phyloP scores from a whole-genome alignment of 108 stramenopile genomes.

The Cylindrotheca closterium region DNA sequence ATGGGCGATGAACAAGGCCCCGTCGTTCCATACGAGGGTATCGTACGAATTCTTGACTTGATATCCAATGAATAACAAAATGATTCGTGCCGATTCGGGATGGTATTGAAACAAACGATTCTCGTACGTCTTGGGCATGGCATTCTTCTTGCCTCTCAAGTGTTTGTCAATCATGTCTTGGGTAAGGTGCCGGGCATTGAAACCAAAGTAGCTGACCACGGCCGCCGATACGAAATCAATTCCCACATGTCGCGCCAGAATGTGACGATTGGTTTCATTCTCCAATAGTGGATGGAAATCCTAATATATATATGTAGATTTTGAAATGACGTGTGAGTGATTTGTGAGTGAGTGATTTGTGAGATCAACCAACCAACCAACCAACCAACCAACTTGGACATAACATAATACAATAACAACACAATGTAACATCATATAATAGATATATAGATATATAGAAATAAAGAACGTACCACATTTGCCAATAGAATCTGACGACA shows the following conservation, averaged over 20 bases:
- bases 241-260: conserved; percentile 79
- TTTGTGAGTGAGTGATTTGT: not conserved
- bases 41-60: conserved; percentile 86
- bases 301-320: conserved; percentile 19
- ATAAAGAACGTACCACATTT: conserved; percentile 25
- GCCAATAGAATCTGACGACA: conserved; percentile 7
- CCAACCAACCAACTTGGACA: not conserved
- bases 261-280: conserved; percentile 54
- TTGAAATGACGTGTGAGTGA: not conserved
- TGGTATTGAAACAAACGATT: conserved; percentile 60
- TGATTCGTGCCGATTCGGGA: conserved; percentile 52
- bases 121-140: conserved; percentile 45
- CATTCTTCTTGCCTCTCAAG: conserved; percentile 13
- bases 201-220: conserved; percentile 53
- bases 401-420: not conserved
- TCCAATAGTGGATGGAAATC: conserved; percentile 59
- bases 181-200: conserved; percentile 34
- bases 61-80: conserved; percentile 69
- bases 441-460: too few relatives aligned
- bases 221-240: conserved; percentile 59
- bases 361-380: not conserved
- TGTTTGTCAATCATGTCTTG: conserved; percentile 35
- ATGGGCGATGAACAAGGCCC: conserved; percentile 75
- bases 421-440: too few relatives aligned
- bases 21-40: conserved; percentile 81